phyloP scores from a whole-genome alignment of 129 eudicot species.

The Centaurea solstitialis region DNA sequence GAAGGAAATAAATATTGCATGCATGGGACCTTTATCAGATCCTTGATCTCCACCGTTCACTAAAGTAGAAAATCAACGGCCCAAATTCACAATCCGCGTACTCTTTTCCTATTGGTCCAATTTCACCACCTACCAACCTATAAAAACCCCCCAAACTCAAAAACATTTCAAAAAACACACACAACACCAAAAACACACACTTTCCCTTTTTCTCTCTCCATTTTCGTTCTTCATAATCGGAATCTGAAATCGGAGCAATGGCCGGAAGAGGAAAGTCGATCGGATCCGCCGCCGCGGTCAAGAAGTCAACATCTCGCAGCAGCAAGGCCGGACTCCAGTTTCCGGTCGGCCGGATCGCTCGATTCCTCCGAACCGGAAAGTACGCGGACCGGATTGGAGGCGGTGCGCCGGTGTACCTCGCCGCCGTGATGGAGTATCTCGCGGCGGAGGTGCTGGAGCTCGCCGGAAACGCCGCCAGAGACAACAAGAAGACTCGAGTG shows the following conservation, averaged over 20 bases:
- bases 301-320: slow-evolving; percentile 50
- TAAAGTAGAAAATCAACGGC: slow-evolving; percentile 13
- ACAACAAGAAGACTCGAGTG: slow-evolving; percentile 40
- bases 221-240: too few relatives aligned
- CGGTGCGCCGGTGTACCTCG: slow-evolving; percentile 51
- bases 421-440: slow-evolving; percentile 46
- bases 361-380: slow-evolving; percentile 51
- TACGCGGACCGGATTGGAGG: slow-evolving; percentile 50
- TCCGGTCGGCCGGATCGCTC: slow-evolving; percentile 56
- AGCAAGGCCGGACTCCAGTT: slow-evolving; percentile 61
- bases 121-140: neutral
- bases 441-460: slow-evolving; percentile 50
- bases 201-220: too few relatives aligned
- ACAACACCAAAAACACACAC: neutral
- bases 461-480: slow-evolving; percentile 50
- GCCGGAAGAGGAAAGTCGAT: slow-evolving; percentile 57
- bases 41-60: slow-evolving; percentile 19
- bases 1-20: neutral
- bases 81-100: slow-evolving; percentile 2
- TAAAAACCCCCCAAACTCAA: neutral
- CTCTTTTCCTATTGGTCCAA: slow-evolving; percentile 10
- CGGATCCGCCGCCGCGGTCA: slow-evolving; percentile 28
- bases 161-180: neutral
- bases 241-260: neutral
- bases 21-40: neutral